These are phyloP conservation scores for Closterium sp. DNA, from an alignment of 139 green algal species.

Conservation along the genomic window DNA sequence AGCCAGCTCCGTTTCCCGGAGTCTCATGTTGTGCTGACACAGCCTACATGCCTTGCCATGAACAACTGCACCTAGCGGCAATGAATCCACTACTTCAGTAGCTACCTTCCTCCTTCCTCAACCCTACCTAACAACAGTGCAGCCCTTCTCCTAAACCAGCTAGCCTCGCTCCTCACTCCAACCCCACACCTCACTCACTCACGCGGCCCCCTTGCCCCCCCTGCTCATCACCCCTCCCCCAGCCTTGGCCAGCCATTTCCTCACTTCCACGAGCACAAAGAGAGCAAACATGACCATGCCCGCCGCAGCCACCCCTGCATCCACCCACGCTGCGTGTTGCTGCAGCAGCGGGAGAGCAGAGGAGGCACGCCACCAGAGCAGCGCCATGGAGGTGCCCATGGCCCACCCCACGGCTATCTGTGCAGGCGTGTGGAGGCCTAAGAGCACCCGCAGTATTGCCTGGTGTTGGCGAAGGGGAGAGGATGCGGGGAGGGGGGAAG, in stretches of 20 bases:
- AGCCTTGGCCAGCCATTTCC: neutral
- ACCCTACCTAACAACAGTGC: too few relatives aligned
- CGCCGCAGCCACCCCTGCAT: neutral
- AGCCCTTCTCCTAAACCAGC: too few relatives aligned
- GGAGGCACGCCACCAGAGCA: neutral
- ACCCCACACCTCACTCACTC: too few relatives aligned
- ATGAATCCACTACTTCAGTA: too few relatives aligned
- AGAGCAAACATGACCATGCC: neutral
- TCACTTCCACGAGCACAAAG: neutral
- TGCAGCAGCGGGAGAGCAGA: neutral
- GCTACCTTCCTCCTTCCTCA: too few relatives aligned
- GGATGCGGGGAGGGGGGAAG: neutral
- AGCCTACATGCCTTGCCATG: too few relatives aligned
- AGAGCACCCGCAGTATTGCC: neutral
- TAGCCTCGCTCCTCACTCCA: too few relatives aligned
- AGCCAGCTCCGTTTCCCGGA: too few relatives aligned
- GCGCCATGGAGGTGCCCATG: neutral
- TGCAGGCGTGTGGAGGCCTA: neutral
- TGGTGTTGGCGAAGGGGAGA: neutral
- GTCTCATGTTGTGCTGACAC: too few relatives aligned
- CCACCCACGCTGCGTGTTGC: neutral
- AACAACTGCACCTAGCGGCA: too few relatives aligned
- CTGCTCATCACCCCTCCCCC: neutral
- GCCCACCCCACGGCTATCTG: neutral
- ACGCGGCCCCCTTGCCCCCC: neutral